Evolutionary conservation across 1,284 basidiomycete species (phyloP).

Genomic region (Spongispora temasekensis): DNA sequence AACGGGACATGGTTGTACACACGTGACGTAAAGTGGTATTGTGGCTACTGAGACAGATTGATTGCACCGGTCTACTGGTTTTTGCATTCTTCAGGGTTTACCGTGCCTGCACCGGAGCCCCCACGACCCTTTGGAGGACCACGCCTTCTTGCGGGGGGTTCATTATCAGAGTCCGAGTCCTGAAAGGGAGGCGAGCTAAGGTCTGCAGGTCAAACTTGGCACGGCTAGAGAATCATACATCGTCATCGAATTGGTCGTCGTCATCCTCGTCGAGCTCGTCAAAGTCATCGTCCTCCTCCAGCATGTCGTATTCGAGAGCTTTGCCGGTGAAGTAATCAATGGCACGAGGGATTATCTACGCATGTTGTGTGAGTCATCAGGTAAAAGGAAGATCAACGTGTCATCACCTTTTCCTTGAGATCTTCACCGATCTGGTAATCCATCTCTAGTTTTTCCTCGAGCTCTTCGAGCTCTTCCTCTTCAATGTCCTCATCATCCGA

Average conservation of each 20-base stretch:
- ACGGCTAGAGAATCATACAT: conserved; percentile 40
- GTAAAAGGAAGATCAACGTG: background rate
- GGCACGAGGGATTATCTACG: conserved; percentile 93
- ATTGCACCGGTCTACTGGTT: conserved; percentile 59
- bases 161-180: conserved; percentile 55
- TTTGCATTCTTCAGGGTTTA: conserved; percentile 84
- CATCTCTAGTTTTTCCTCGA: conserved; percentile 92
- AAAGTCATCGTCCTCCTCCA: conserved; percentile 72
- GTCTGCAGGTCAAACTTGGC: conserved; percentile 17
- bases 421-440: conserved; percentile 99
- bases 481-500: conserved; percentile 74
- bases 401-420: conserved; percentile 87
- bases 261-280: conserved; percentile 63
- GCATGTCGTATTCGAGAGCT: conserved; percentile 85
- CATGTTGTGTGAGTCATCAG: conserved; percentile 13
- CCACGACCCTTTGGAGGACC: conserved; percentile 57
- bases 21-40: conserved; percentile 24
- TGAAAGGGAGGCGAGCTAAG: conserved; percentile 27
- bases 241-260: conserved; percentile 59
- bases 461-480: conserved; percentile 85
- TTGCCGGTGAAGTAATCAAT: conserved; percentile 97
- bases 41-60: conserved; percentile 17
- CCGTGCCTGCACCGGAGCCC: conserved; percentile 38
- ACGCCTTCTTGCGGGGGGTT: conserved; percentile 57
- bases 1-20: conserved; percentile 13